These are phyloP conservation scores for button mushroom (Agaricus bisporus) DNA, from an alignment of 768 basidiomycete species.

Conservation along the genomic window DNA sequence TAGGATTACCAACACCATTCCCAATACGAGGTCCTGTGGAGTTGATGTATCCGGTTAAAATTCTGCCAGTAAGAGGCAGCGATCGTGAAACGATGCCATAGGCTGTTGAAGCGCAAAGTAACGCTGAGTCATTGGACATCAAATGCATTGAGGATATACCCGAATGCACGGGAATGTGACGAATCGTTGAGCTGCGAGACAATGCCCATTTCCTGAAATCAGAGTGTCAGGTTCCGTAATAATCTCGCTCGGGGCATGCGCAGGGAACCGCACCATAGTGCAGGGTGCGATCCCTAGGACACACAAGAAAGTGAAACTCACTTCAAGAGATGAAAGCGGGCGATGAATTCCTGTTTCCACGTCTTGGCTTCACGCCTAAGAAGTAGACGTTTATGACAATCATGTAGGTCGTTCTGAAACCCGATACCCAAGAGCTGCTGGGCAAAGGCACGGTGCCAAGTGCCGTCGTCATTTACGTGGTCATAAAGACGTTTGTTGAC, in stretches of 20 bases:
- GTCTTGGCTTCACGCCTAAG: conserved; percentile 50
- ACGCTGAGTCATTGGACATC: conserved; percentile 47
- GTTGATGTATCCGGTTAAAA: conserved; percentile 66
- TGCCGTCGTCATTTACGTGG: conserved; percentile 73
- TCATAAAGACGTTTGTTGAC: conserved; percentile 47
- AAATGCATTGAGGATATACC: conserved; percentile 53
- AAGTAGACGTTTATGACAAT: conserved; percentile 39
- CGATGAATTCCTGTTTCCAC: conserved; percentile 70
- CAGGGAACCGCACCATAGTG: neutral
- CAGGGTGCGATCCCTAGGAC: neutral
- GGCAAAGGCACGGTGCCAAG: conserved; percentile 73
- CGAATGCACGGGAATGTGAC: conserved; percentile 60
- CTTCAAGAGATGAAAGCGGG: conserved; percentile 49
- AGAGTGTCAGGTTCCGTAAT: neutral
- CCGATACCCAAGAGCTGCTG: conserved; percentile 59
- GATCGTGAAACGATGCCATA: conserved; percentile 75
- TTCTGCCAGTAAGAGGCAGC: conserved; percentile 59
- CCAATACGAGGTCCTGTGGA: conserved; percentile 53
- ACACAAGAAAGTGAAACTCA: conserved; percentile 21
- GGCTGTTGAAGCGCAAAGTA: conserved; percentile 57
- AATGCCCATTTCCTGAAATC: conserved; percentile 61
- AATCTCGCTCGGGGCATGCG: neutral
- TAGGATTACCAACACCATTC: conserved; percentile 65
- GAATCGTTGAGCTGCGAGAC: conserved; percentile 51
- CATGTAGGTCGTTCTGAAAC: conserved; percentile 53